A percentile compares a stretch with the other conserved stretches of the same genome.
phyloP scores from a whole-genome alignment of 2,329 filamentous ascomycete genomes.

The Kalaharituber pfeilii region DNA sequence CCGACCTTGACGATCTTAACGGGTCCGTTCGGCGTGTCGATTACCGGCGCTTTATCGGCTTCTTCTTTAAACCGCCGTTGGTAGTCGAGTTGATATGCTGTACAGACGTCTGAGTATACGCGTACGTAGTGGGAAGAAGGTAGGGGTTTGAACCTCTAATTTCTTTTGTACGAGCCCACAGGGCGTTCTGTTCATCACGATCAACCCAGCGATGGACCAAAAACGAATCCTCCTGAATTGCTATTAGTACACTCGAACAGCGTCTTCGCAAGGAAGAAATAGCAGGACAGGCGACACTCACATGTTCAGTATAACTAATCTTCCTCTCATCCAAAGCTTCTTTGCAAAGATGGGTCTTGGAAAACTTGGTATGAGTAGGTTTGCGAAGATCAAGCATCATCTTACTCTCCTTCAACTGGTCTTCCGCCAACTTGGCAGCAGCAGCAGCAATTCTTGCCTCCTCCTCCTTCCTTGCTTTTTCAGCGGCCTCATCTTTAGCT shows the following conservation, averaged over 20 bases:
- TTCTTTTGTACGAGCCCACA: constrained; percentile 18
- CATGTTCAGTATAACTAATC: constrained; percentile 17
- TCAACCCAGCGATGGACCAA: constrained; percentile 19
- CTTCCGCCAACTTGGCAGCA: constrained; percentile 36
- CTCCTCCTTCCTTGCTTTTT: constrained; percentile 29
- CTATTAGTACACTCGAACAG: constrained; percentile 4
- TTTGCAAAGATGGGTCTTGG: constrained; percentile 17
- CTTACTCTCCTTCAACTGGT: constrained; percentile 32
- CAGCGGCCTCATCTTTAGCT: constrained; percentile 26
- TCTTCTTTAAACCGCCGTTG: constrained; percentile 17
- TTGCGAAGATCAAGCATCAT: constrained; percentile 30
- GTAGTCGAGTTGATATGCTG: constrained; percentile 6
- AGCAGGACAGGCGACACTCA: constrained; percentile 3
- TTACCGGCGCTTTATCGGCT: constrained; percentile 15
- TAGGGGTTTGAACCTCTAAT: constrained; percentile 14
- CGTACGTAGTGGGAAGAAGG: background rate
- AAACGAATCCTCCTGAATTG: constrained; percentile 14
- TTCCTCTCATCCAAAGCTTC: constrained; percentile 19
- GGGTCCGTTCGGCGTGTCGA: constrained; percentile 7
- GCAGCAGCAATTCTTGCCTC: constrained; percentile 35
- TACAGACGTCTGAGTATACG: background rate
- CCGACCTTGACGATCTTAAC: background rate
- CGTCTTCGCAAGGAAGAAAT: background rate
- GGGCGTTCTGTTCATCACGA: constrained; percentile 17
- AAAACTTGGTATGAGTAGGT: constrained; percentile 18